Evolutionary conservation across 371 early-diverging fungal species (phyloP), one percentile per base, ranked within the genome.

Genomic region (Dinochytrium kinnereticum): DNA sequence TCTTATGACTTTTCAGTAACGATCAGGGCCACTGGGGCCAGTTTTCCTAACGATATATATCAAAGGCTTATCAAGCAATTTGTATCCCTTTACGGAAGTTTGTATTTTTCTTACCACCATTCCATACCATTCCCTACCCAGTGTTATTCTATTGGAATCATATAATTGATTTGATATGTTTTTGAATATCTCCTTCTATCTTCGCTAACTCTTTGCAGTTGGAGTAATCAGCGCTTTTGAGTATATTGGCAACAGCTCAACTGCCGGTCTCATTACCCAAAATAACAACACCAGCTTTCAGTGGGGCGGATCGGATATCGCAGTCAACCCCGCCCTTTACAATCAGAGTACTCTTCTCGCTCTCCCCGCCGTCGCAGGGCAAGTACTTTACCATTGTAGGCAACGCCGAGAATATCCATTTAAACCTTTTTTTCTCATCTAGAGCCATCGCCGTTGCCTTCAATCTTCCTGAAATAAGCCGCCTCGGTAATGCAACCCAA

Each of bases 401-500:
- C 24, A n/a, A n/a, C n/a, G n/a, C n/a, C n/a, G 57, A 55, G 10
- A 26, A 17, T 30, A 55, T 55, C 21, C 26, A 15, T 26, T 55
- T 24, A 55, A 7, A 10, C 57, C 17, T 55, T 55, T 55, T 7
- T 55, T 24, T 55, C 36, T 37, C 44, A 30, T 44, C 10, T 44
- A 66, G 44, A 40, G 66, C 66, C 26, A 66, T 66, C 44, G 49
- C 49, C 66, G 66, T 66, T 19, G 66, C 66, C 2, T 38, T 40
- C 49, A 66, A 66, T 26, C 3, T 66, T 24, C 66, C 66, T 2
- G 36, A 34, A 15, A 7, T 61, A 7, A 33, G 34, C 17, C 36
- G 36, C 34, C 7, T 37, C 2, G 37, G 37, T 13, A 66, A 38
- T 44, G 2, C 17, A 13, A 7, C 7, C 7, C 7, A 31, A 3